A percentile compares a stretch with the other conserved stretches of the same genome.
Evolutionary conservation across 768 basidiomycete genomes (phyloP).

Genomic region (Pleurotus cornucopiae): DNA sequence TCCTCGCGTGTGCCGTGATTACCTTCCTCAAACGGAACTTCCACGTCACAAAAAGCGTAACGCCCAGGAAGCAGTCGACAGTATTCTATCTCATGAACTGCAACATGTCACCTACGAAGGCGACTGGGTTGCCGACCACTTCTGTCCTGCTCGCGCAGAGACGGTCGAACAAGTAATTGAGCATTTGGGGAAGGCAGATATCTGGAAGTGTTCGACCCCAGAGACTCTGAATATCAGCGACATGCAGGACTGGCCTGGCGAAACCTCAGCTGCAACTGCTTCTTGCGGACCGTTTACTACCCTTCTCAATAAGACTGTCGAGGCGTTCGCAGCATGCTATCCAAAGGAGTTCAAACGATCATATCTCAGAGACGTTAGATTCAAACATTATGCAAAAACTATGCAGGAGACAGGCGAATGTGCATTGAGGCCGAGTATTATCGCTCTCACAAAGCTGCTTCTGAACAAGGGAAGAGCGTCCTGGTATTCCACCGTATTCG

Average conservation of each 20-base stretch:
- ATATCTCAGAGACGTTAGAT: not conserved
- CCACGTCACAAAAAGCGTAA: no score
- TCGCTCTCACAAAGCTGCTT: not conserved
- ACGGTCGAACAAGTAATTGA: not conserved
- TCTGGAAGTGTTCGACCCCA: not conserved
- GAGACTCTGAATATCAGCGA: not conserved
- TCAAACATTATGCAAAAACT: not conserved
- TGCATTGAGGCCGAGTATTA: not conserved
- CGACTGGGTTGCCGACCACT: not conserved
- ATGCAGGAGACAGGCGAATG: not conserved
- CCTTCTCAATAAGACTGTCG: not conserved
- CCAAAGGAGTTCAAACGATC: not conserved
- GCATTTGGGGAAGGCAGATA: not conserved
- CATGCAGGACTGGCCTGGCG: not conserved
- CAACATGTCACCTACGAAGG: not conserved
- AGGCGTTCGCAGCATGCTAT: not conserved
- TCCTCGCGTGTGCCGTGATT: no score
- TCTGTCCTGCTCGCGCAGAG: not conserved
- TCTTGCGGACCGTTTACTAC: not conserved
- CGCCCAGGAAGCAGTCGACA: no score
- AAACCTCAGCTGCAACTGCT: not conserved
- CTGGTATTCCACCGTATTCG: not conserved
- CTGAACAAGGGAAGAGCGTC: not conserved
- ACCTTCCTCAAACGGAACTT: no score
- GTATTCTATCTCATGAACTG: not conserved